Percentiles rank a stretch among this genome's conserved stretches.
Conservation (phyloP, 345 rosid species). For the Sapria himalayana region DNA sequence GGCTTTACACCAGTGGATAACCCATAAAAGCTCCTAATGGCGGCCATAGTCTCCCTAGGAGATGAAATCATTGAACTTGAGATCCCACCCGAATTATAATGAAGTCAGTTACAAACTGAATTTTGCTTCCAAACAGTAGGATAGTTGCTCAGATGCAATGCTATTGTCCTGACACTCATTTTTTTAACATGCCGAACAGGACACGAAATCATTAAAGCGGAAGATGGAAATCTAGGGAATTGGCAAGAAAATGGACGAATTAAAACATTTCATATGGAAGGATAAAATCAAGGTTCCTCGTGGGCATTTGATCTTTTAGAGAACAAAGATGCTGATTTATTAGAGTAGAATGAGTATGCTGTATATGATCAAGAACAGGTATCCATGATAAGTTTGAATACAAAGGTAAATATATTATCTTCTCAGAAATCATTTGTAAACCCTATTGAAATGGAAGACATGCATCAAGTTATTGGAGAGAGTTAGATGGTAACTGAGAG, state of each 20-base stretch:
- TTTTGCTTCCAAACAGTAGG: no score
- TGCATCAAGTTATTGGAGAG: no score
- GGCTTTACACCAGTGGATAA: constrained; percentile 57
- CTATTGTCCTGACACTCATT: no score
- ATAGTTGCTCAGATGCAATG: no score
- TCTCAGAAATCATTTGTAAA: no score
- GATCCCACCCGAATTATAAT: constrained; percentile 28
- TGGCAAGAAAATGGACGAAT: constrained; percentile 59
- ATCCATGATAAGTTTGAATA: no score
- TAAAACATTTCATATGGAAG: constrained; percentile 38
- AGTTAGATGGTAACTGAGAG: no score
- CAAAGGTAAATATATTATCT: no score
- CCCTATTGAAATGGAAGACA: no score
- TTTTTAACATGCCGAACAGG: constrained; percentile 13
- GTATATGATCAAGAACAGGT: constrained; percentile 72
- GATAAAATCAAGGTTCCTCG: constrained; percentile 59
- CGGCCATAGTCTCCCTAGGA: constrained; percentile 44
- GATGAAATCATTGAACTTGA: constrained; percentile 25
- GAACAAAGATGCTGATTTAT: constrained; percentile 38
- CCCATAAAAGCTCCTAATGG: constrained; percentile 53
- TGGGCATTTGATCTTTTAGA: constrained; percentile 37
- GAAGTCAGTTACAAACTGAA: not conserved
- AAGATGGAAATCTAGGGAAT: constrained; percentile 47
- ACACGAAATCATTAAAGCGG: constrained; percentile 29
- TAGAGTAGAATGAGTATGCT: constrained; percentile 62